Evolutionary conservation across 31 red algal species (phyloP), one percentile per base, ranked within the genome.

Genomic region (Endocladia muricata): DNA sequence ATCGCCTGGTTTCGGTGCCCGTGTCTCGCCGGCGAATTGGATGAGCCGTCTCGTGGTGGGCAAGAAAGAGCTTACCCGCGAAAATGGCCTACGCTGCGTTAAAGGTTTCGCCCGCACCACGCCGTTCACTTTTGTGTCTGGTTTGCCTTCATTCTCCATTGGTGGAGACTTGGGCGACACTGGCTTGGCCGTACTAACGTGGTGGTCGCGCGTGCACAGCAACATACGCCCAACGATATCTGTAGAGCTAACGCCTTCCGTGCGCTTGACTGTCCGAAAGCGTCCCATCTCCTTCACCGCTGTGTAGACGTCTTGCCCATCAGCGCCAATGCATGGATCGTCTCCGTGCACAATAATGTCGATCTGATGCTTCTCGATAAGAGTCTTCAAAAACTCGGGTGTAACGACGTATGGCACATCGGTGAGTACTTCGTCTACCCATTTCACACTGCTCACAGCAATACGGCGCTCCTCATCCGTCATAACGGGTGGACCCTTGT

Each of bases 281-380:
- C 88, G 78, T 0, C 87, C 95, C 66, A 80, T 79, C 59, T 66
- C 36, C 72, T 98, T 98, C 6, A 94, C 95, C 29, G 90, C 95
- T 43, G 77, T 70, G 34, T 98, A 98, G 26, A 88, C 95, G 60
- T 98, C 95, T 23, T 81, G 72, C 32, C 95, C 95, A 54, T 93
- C 87, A 34, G 84, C 82, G 9, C 91, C 91, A 35, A 94, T 61
- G 35, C 95, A 98, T 0, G 95, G 91, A 73, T 98, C 95, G 52
- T 98, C 95, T 63, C 95, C 95, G 67, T 98, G 95, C 17, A 94
- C 95, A 70, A 98, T 90, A 37, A 92, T 88, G 61, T 98, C 95
- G 34, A 98, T 92, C 4, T 85, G 37, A 59, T 98, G 76, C 51
- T 94, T 68, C 7, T 78, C 67, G 15, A 98, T 80, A 15, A 98